Conservation (phyloP, 1,284 basidiomycete genomes). For the Heterobasidion irregulare region DNA sequence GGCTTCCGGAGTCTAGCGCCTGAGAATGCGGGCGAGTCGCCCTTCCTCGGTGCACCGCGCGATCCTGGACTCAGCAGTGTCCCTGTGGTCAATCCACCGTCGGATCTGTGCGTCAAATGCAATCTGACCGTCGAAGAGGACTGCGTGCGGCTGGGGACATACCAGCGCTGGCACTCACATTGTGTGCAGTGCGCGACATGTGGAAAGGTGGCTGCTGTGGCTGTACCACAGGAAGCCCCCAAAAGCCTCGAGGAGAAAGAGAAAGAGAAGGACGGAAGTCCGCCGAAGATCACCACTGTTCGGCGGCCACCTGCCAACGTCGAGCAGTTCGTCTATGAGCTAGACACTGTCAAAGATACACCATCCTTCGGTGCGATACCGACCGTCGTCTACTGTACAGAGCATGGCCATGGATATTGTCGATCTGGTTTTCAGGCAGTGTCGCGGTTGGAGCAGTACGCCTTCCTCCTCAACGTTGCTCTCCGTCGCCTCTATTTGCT, state of each 20-base stretch:
- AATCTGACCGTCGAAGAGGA: constrained; percentile 93
- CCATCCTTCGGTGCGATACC: constrained; percentile 64
- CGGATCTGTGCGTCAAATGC: constrained; percentile 89
- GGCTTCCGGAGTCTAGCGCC: constrained; percentile 86
- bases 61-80: constrained; percentile 38
- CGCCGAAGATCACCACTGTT: constrained; percentile 49
- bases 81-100: constrained; percentile 58
- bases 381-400: constrained; percentile 66
- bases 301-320: constrained; percentile 76
- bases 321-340: constrained; percentile 67
- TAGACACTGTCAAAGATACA: constrained; percentile 53
- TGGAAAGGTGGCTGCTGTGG: constrained; percentile 67
- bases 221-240: constrained; percentile 41
- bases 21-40: constrained; percentile 82
- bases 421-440: constrained; percentile 83
- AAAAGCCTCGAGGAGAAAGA: constrained; percentile 27
- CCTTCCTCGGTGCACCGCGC: constrained; percentile 44
- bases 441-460: constrained; percentile 94
- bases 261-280: constrained; percentile 35
- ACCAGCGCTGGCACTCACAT: constrained; percentile 92
- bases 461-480: constrained; percentile 94
- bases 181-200: constrained; percentile 84
- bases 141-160: constrained; percentile 88
- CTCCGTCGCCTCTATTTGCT: constrained; percentile 87
- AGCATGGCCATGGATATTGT: constrained; percentile 64